Evolutionary conservation across 2,329 filamentous ascomycete species (phyloP), one percentile per base, ranked within the genome.

Genomic region (Colletotrichum sp.): DNA sequence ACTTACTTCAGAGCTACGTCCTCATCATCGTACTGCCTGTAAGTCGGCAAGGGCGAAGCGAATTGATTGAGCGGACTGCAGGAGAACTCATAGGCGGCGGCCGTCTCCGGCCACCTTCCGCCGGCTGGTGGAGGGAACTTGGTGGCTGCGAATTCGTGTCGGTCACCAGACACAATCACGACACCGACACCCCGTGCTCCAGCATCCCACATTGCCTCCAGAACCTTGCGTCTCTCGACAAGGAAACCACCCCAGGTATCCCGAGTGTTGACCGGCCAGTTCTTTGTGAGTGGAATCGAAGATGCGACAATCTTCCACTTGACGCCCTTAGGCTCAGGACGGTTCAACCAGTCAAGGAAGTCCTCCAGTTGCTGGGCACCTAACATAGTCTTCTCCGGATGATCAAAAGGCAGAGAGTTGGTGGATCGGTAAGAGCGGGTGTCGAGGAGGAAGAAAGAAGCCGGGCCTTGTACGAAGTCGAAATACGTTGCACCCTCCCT

Each of bases 201-300:
- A 1, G 94, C 92, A 75, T 94, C 93, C 95, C 97, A 98, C 90
- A 98, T 98, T 3, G 95, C 94, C 81, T 98, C 93, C 16, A 99
- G 91, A 31, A 98, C 90, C 69, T 87, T 88, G 68, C 89, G 90
- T 18, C 97, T 92, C 86, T 99, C 97, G 63, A 88, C 85, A 3
- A 98, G 87, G 82, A 98, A 98, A 0, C 96, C 96, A 61, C 95
- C 95, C 97, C 97, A 99, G 0, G 97, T 98, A 81, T 99, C 97
- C 75, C 93, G 88, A 3, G 91, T 92, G 76, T 97, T 96, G 76
- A 98, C 91, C 29, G 92, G 93, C 96, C 97, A 99, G 83, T 99
- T 99, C 85, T 98, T 98, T 8, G 97, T 98, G 81, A 99, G 98
- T 0, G 97, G 97, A 7, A 98, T 94, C 21, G 94, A 96, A 51